These are phyloP conservation scores for Solanum tacnaense DNA, from an alignment of 257 asterid genomes.

Conservation along the genomic window DNA sequence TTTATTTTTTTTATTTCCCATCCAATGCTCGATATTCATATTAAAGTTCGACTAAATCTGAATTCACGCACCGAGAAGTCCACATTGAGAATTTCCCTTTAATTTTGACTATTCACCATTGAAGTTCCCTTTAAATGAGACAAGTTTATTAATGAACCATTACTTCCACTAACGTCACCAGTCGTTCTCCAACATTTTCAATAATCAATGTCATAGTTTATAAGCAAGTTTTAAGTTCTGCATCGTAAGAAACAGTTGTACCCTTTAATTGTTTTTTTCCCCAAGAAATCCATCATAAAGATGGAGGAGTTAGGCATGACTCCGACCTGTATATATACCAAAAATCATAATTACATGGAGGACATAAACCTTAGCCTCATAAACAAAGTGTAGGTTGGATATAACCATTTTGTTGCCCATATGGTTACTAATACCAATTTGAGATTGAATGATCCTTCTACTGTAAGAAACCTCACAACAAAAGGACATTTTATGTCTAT, in stretches of 20 bases:
- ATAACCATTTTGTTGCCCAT: not conserved
- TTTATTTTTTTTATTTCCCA: too few species aligned
- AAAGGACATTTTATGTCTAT: too few species aligned
- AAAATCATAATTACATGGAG: not conserved
- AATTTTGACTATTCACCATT: too few species aligned
- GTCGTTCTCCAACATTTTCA: not conserved
- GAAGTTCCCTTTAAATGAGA: too few species aligned
- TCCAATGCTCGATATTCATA: too few species aligned
- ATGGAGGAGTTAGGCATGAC: not conserved
- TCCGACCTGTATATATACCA: not conserved
- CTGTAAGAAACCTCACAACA: not conserved
- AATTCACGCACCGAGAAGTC: too few species aligned
- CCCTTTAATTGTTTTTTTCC: not conserved
- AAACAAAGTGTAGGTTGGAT: not conserved
- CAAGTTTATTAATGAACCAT: not conserved
- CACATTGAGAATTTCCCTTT: too few species aligned
- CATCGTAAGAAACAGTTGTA: not conserved
- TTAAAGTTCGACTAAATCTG: too few species aligned
- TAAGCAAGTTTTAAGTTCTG: not conserved
- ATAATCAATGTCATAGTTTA: not conserved
- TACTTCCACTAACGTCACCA: not conserved
- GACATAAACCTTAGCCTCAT: not conserved
- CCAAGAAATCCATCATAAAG: not conserved
- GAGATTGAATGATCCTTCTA: not conserved
- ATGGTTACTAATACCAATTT: not conserved